phyloP scores from a whole-genome alignment of 2,329 filamentous ascomycete species.

The Parascedosporium putredinis region DNA sequence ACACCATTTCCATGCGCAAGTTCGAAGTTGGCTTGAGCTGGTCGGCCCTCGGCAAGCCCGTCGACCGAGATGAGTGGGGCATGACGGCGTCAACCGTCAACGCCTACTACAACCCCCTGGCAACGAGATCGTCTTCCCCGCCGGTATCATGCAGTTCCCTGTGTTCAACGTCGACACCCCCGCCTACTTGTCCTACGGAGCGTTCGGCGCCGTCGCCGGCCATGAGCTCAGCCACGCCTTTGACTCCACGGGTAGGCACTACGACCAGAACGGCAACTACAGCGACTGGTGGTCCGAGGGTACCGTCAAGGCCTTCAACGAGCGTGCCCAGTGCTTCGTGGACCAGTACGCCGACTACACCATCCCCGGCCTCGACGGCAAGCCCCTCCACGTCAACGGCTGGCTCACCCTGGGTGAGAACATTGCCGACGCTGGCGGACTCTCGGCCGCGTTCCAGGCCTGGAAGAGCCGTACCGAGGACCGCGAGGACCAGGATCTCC shows the following conservation, averaged over 20 bases:
- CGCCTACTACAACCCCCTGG: slow-evolving; percentile 54
- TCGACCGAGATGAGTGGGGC: slow-evolving; percentile 48
- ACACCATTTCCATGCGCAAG: slow-evolving; percentile 38
- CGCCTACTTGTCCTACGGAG: slow-evolving; percentile 57
- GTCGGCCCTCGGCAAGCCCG: slow-evolving; percentile 48
- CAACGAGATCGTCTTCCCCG: slow-evolving; percentile 62
- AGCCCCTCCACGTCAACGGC: slow-evolving; percentile 52
- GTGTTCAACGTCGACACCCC: slow-evolving; percentile 54
- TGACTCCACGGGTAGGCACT: slow-evolving; percentile 54
- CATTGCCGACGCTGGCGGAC: slow-evolving; percentile 59
- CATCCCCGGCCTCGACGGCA: slow-evolving; percentile 43
- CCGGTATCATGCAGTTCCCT: slow-evolving; percentile 60
- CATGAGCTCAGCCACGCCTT: slow-evolving; percentile 64
- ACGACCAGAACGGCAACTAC: slow-evolving; percentile 53
- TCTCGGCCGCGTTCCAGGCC: slow-evolving; percentile 51
- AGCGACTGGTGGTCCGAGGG: slow-evolving; percentile 57
- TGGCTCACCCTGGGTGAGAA: slow-evolving; percentile 57
- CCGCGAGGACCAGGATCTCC: slow-evolving; percentile 42
- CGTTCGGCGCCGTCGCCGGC: slow-evolving; percentile 55
- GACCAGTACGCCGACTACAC: slow-evolving; percentile 56
- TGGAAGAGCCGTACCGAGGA: slow-evolving; percentile 50
- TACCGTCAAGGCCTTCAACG: slow-evolving; percentile 47
- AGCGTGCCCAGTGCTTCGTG: slow-evolving; percentile 54
- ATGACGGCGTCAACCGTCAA: slow-evolving; percentile 54
- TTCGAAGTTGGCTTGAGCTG: slow-evolving; percentile 38